These are phyloP conservation scores for Biscutella laevigata DNA, from an alignment of 441 rosid genomes.

Conservation along the genomic window DNA sequence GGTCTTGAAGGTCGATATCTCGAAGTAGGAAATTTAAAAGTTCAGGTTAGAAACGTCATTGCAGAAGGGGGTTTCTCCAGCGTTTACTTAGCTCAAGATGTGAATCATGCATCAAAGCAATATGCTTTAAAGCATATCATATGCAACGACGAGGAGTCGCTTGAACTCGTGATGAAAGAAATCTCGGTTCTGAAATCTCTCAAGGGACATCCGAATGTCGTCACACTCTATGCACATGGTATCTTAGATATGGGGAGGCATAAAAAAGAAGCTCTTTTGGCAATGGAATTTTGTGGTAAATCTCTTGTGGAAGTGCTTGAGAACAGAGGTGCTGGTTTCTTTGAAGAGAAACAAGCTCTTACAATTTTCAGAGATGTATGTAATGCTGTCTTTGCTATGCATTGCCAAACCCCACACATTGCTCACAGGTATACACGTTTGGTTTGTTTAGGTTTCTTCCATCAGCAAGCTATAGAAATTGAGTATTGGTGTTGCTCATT, in stretches of 20 bases:
- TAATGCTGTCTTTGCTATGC: slow-evolving; percentile 96
- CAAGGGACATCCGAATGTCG: slow-evolving; percentile 81
- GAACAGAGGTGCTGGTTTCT: slow-evolving; percentile 67
- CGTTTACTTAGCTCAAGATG: slow-evolving; percentile 79
- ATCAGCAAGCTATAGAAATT: not conserved
- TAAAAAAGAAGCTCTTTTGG: slow-evolving; percentile 80
- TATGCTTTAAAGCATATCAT: slow-evolving; percentile 90
- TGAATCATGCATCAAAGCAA: slow-evolving; percentile 53
- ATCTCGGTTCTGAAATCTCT: slow-evolving; percentile 72
- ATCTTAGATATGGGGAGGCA: slow-evolving; percentile 79
- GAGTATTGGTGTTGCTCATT: slow-evolving; percentile 6
- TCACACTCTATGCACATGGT: slow-evolving; percentile 54
- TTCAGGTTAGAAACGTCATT: slow-evolving; percentile 59
- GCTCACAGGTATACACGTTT: slow-evolving; percentile 63
- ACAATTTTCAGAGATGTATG: slow-evolving; percentile 73
- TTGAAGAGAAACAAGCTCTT: slow-evolving; percentile 77
- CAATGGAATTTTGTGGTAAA: slow-evolving; percentile 83
- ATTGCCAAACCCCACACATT: slow-evolving; percentile 71
- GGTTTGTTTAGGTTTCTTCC: not conserved
- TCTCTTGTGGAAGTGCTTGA: slow-evolving; percentile 77
- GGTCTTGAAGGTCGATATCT: slow-evolving; percentile 82
- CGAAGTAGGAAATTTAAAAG: slow-evolving; percentile 71
- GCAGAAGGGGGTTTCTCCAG: slow-evolving; percentile 96
- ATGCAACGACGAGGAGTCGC: slow-evolving; percentile 72
- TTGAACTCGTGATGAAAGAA: slow-evolving; percentile 68